Evolutionary conservation across 2,329 filamentous ascomycete genomes (phyloP).

Genomic region (Claviceps fusiformis): DNA sequence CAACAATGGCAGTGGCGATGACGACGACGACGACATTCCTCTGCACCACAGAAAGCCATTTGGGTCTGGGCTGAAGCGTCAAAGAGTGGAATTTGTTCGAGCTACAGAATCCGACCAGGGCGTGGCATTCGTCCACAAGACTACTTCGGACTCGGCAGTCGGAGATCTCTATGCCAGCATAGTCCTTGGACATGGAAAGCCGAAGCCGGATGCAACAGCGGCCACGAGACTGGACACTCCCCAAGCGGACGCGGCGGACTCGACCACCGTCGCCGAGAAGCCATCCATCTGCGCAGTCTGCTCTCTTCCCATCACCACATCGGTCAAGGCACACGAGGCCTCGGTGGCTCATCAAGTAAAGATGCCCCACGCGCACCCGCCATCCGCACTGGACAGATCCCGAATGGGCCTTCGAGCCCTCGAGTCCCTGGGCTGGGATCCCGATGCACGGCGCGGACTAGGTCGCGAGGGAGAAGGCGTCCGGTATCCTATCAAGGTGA

Average conservation of each 20-base stretch:
- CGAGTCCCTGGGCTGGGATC: slow-evolving; percentile 58
- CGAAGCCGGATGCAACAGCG: slow-evolving; percentile 7
- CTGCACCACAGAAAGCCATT: slow-evolving; percentile 41
- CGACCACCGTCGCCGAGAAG: not conserved
- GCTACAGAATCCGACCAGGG: slow-evolving; percentile 28
- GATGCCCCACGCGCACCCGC: slow-evolving; percentile 55
- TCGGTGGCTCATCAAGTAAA: slow-evolving; percentile 60
- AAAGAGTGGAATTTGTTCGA: slow-evolving; percentile 42
- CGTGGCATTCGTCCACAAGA: slow-evolving; percentile 12
- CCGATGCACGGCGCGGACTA: slow-evolving; percentile 57
- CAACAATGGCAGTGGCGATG: slow-evolving; percentile 9
- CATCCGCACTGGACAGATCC: slow-evolving; percentile 55
- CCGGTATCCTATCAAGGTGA: slow-evolving; percentile 59
- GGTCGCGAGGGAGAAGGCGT: slow-evolving; percentile 61
- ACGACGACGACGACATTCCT: slow-evolving; percentile 30
- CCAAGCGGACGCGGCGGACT: not conserved
- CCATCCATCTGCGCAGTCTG: slow-evolving; percentile 22
- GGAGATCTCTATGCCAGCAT: slow-evolving; percentile 54
- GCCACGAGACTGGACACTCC: slow-evolving; percentile 7
- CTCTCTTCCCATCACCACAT: slow-evolving; percentile 19
- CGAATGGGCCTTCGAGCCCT: slow-evolving; percentile 58
- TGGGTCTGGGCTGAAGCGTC: slow-evolving; percentile 41
- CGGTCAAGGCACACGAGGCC: slow-evolving; percentile 35
- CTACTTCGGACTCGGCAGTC: slow-evolving; percentile 17
- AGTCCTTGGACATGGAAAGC: slow-evolving; percentile 36